These are phyloP conservation scores for Coleophoma eucalyptorum DNA, from an alignment of 2,329 filamentous ascomycete genomes.

Conservation along the genomic window DNA sequence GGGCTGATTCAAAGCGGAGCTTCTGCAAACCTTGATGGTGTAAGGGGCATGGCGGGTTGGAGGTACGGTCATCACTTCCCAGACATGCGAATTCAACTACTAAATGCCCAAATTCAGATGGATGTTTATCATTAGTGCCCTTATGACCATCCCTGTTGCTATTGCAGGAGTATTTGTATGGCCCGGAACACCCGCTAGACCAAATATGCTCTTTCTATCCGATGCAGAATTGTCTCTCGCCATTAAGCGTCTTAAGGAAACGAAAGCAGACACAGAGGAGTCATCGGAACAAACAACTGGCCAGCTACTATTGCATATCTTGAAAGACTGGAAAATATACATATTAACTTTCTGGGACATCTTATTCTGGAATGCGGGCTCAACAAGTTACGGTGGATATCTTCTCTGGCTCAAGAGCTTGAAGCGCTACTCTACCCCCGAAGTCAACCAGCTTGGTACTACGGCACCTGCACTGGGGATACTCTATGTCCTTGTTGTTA, in stretches of 20 bases:
- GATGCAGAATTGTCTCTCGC: conserved; percentile 43
- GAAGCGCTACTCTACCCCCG: conserved; percentile 38
- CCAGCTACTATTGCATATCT: conserved; percentile 36
- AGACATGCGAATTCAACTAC: neutral
- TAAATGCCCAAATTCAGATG: conserved; percentile 30
- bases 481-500: conserved; percentile 49
- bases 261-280: conserved; percentile 45
- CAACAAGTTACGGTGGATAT: conserved; percentile 44
- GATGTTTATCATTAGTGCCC: conserved; percentile 51
- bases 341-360: conserved; percentile 45
- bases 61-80: conserved; percentile 12
- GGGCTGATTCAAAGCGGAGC: conserved; percentile 19
- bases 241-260: conserved; percentile 37
- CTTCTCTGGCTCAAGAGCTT: conserved; percentile 56
- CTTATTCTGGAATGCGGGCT: conserved; percentile 54
- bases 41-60: conserved; percentile 27
- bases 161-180: conserved; percentile 46
- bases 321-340: conserved; percentile 44
- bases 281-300: conserved; percentile 35
- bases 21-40: conserved; percentile 13
- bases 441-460: conserved; percentile 47
- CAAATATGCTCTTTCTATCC: conserved; percentile 42
- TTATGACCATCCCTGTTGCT: conserved; percentile 52
- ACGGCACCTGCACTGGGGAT: conserved; percentile 52
- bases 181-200: conserved; percentile 46